Evolutionary conservation across 2,329 filamentous ascomycete species (phyloP).

Genomic region (Escovopsis sp.): DNA sequence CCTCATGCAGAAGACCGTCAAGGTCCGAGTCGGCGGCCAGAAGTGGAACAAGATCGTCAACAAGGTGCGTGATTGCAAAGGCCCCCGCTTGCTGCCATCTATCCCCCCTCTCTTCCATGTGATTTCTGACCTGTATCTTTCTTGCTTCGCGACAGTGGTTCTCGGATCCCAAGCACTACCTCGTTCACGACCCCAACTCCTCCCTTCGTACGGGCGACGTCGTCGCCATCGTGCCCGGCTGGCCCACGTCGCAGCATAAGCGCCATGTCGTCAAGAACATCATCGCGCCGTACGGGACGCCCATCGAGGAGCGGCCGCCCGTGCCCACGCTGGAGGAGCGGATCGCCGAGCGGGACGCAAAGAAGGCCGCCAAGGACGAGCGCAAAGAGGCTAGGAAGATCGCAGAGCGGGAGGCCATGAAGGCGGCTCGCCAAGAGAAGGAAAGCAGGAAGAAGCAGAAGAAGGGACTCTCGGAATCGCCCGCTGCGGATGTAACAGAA

Average conservation of each 20-base stretch:
- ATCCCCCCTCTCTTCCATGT: too few species aligned
- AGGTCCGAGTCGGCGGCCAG: constrained; percentile 55
- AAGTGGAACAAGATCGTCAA: constrained; percentile 58
- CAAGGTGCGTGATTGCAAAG: constrained; percentile 53
- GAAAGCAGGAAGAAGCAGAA: constrained; percentile 8
- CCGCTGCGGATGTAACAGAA: not conserved
- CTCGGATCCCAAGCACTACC: constrained; percentile 44
- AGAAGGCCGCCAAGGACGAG: constrained; percentile 41
- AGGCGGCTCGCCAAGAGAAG: constrained; percentile 3
- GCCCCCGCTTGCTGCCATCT: too few species aligned
- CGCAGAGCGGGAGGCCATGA: not conserved
- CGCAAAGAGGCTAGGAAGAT: constrained; percentile 25
- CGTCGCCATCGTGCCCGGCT: constrained; percentile 52
- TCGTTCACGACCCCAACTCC: constrained; percentile 65
- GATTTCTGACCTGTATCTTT: not conserved
- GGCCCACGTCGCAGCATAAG: constrained; percentile 49
- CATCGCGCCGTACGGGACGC: constrained; percentile 49
- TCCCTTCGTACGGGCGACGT: constrained; percentile 63
- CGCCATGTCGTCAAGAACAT: constrained; percentile 62
- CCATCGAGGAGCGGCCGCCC: constrained; percentile 47
- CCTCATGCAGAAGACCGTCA: constrained; percentile 64
- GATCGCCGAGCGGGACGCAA: constrained; percentile 35
- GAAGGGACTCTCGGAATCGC: constrained; percentile 1
- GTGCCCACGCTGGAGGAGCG: constrained; percentile 51
- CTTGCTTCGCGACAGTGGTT: constrained; percentile 31